These are phyloP conservation scores for Raphanus sativus DNA, from an alignment of 345 rosid species.

Conservation along the genomic window DNA sequence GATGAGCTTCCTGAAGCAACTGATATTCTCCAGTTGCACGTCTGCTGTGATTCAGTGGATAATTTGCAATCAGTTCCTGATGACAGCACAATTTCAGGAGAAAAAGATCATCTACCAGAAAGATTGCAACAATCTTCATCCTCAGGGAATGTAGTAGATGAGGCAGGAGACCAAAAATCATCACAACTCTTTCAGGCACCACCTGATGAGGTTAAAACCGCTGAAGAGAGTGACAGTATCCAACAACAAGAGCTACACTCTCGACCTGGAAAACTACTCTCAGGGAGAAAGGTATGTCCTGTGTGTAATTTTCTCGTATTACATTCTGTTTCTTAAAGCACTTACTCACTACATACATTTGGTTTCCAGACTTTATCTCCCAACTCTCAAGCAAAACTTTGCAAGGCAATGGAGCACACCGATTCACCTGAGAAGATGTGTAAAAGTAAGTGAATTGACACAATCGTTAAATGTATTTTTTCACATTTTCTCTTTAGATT, in stretches of 20 bases:
- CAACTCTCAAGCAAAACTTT: conserved; percentile 61
- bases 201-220: background rate
- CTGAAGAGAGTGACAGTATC: conserved; percentile 25
- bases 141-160: conserved; percentile 32
- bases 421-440: conserved; percentile 45
- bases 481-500: conserved; percentile 1
- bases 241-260: conserved; percentile 37
- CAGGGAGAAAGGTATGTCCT: conserved; percentile 63
- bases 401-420: conserved; percentile 57
- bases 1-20: conserved; percentile 38
- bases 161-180: conserved; percentile 22
- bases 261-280: conserved; percentile 58
- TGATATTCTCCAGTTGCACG: conserved; percentile 32
- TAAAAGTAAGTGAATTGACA: conserved; percentile 48
- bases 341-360: conserved; percentile 25
- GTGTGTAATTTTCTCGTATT: conserved; percentile 1
- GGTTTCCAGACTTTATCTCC: conserved; percentile 79
- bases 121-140: conserved; percentile 30
- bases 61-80: conserved; percentile 26
- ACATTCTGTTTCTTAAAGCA: background rate
- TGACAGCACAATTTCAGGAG: conserved; percentile 22
- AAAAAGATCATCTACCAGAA: conserved; percentile 26
- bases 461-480: background rate
- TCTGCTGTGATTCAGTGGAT: conserved; percentile 22
- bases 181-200: conserved; percentile 21